Conservation (phyloP, 2,329 filamentous ascomycete species). For the Botrytis sinoallii region DNA sequence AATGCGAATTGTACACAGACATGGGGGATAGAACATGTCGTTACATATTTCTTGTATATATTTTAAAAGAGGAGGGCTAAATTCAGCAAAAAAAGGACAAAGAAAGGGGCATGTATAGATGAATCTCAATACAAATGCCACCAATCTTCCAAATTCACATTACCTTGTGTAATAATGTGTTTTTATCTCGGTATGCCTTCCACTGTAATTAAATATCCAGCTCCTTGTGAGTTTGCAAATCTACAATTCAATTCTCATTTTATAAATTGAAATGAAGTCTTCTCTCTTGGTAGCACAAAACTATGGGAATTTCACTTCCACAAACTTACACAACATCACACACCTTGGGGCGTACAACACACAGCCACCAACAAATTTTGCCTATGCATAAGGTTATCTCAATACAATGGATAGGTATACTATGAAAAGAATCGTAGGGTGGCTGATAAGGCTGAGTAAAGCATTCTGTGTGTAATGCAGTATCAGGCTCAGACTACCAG, state of each 20-base stretch:
- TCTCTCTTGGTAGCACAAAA: not conserved
- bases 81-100: not conserved
- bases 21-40: not conserved
- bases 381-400: not conserved
- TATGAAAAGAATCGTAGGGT: not conserved
- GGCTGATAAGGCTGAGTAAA: constrained; percentile 3
- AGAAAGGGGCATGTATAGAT: not conserved
- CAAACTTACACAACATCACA: not conserved
- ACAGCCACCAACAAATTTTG: not conserved
- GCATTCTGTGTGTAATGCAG: not conserved
- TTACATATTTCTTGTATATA: constrained; percentile 7
- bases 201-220: not conserved
- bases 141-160: not conserved
- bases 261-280: not conserved
- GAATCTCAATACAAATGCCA: not conserved
- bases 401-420: not conserved
- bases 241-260: not conserved
- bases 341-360: not conserved
- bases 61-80: not conserved
- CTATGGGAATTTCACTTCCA: not conserved
- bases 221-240: not conserved
- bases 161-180: not conserved
- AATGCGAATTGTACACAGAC: not conserved
- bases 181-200: not conserved
- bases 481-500: not conserved